Percentiles rank a stretch among this genome's conserved stretches.
Conservation (phyloP, 148 eudicot species). For the Chenopodium album region DNA sequence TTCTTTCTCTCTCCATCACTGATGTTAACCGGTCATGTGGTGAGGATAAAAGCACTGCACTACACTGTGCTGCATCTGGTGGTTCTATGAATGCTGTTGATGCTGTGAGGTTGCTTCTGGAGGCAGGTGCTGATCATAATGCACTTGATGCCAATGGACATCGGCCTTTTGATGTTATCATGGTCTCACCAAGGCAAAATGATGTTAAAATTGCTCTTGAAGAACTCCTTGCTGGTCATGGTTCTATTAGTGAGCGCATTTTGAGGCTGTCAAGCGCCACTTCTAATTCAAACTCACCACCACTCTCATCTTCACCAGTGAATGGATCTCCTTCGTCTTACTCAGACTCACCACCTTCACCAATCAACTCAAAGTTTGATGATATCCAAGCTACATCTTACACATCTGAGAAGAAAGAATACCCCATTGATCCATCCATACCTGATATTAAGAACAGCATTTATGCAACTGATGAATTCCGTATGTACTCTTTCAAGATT, state of each 20-base stretch:
- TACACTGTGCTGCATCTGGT: constrained; percentile 82
- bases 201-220: constrained; percentile 44
- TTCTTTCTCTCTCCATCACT: constrained; percentile 49
- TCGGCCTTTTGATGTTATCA: constrained; percentile 57
- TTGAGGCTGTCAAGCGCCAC: constrained; percentile 26
- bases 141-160: constrained; percentile 49
- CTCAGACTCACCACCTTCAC: constrained; percentile 50
- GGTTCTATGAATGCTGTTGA: constrained; percentile 58
- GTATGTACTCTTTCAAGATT: constrained; percentile 78
- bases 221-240: constrained; percentile 42
- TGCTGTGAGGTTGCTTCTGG: constrained; percentile 54
- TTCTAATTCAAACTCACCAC: constrained; percentile 43
- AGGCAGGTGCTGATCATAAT: constrained; percentile 65
- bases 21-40: constrained; percentile 62
- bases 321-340: constrained; percentile 43
- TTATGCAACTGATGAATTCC: constrained; percentile 73
- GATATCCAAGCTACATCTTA: constrained; percentile 31
- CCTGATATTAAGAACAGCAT: constrained; percentile 85
- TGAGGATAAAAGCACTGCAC: constrained; percentile 59
- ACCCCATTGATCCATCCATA: constrained; percentile 73
- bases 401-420: constrained; percentile 55
- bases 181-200: constrained; percentile 43
- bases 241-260: constrained; percentile 29
- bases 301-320: constrained; percentile 45
- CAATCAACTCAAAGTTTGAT: constrained; percentile 37